A percentile compares a stretch with the other conserved stretches of the same genome.
These are phyloP conservation scores for Raphanus sativus DNA, from an alignment of 345 rosid genomes.

Conservation along the genomic window DNA sequence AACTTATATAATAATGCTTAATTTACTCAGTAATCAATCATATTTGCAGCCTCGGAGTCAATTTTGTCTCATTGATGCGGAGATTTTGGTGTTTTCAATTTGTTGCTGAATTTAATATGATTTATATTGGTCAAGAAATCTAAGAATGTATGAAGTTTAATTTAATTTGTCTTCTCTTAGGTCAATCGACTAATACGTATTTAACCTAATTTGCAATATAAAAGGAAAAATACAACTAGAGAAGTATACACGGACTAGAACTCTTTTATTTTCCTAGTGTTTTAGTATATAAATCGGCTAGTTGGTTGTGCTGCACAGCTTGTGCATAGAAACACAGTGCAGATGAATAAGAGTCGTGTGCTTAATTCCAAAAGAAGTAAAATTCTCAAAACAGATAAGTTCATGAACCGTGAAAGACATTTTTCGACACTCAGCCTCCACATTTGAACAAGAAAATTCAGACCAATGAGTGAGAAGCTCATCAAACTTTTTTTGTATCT, in stretches of 20 bases:
- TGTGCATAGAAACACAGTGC: not conserved
- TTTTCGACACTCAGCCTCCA: not conserved
- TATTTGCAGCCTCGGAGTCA: slow-evolving; percentile 3
- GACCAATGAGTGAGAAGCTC: not conserved
- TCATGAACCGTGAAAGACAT: not conserved
- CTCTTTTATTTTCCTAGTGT: too few species aligned
- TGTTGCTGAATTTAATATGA: not conserved
- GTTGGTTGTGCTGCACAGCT: too few species aligned
- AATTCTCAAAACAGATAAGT: not conserved
- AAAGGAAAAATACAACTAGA: not conserved
- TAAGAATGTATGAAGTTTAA: not conserved
- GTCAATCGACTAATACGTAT: not conserved
- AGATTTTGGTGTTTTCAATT: slow-evolving; percentile 2
- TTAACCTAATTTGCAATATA: not conserved
- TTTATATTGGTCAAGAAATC: not conserved
- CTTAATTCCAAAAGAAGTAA: not conserved
- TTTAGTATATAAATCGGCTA: too few species aligned
- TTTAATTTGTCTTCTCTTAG: not conserved
- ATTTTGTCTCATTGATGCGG: not conserved
- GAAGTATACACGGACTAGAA: not conserved
- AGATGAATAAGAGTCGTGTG: not conserved
- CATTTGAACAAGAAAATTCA: not conserved
- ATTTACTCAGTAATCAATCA: not conserved
- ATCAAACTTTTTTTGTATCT: not conserved
- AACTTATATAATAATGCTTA: slow-evolving; percentile 16